Conservation (phyloP, 2,329 filamentous ascomycete species). For the Cadophora sp. region DNA sequence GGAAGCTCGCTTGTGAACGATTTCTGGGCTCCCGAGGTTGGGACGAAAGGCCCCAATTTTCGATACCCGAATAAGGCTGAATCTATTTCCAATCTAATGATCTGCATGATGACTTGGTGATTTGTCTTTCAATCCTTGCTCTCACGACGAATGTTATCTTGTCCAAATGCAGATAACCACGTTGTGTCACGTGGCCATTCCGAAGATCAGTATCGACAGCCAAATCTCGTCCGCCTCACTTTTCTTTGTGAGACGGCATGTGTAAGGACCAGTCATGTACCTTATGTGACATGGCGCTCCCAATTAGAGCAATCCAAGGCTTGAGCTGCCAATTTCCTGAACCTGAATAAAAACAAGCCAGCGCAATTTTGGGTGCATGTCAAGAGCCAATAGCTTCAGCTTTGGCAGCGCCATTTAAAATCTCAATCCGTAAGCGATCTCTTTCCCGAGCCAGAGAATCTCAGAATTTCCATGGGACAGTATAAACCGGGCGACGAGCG, state of each 20-base stretch:
- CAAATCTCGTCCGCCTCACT: conserved; percentile 29
- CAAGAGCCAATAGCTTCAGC: conserved; percentile 12
- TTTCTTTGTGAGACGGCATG: conserved; percentile 8
- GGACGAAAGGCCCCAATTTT: conserved; percentile 1
- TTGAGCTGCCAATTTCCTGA: conserved; percentile 6
- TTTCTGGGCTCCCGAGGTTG: neutral
- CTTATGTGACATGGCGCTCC: conserved; percentile 21
- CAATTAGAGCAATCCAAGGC: conserved; percentile 21
- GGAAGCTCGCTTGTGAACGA: conserved; percentile 6
- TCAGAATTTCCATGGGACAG: neutral
- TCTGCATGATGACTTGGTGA: neutral
- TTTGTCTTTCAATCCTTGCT: conserved; percentile 6
- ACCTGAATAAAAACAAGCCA: neutral
- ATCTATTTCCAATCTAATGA: neutral
- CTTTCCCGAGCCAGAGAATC: neutral
- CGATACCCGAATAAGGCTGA: conserved; percentile 8
- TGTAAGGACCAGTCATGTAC: neutral
- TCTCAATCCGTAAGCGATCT: conserved; percentile 12
- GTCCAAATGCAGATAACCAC: conserved; percentile 13
- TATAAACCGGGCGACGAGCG: conserved; percentile 17
- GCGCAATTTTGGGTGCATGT: neutral
- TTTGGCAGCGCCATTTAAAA: neutral
- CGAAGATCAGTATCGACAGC: neutral
- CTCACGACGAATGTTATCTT: no score
- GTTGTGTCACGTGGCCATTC: conserved; percentile 13